Evolutionary conservation across 768 basidiomycete species (phyloP).

Genomic region (Lentinula raphanica): DNA sequence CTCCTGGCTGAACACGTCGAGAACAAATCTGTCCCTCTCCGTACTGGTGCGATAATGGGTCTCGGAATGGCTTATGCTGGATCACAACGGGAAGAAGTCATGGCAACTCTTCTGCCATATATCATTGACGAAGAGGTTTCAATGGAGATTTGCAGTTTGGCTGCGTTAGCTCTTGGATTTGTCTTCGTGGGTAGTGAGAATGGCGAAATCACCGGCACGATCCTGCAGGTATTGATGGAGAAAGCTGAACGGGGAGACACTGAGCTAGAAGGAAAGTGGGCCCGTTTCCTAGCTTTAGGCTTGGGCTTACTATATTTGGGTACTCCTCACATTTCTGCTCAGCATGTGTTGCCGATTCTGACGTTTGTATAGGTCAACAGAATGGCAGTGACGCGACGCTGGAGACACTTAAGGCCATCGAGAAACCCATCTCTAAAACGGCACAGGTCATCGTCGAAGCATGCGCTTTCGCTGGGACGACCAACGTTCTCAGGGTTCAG

Average conservation of each 20-base stretch:
- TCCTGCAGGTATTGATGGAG: constrained; percentile 91
- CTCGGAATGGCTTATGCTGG: constrained; percentile 93
- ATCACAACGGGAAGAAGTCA: constrained; percentile 84
- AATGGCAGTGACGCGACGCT: constrained; percentile 92
- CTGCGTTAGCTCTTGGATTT: constrained; percentile 88
- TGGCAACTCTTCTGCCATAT: constrained; percentile 70
- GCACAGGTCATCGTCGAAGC: constrained; percentile 90
- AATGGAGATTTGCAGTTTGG: constrained; percentile 85
- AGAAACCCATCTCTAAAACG: constrained; percentile 86
- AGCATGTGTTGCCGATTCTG: background rate
- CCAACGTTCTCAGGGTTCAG: constrained; percentile 92
- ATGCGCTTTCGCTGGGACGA: constrained; percentile 91
- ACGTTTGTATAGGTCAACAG: constrained; percentile 61
- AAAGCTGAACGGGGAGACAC: constrained; percentile 56
- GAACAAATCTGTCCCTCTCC: constrained; percentile 78
- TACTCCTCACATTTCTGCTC: constrained; percentile 26
- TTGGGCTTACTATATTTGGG: constrained; percentile 89
- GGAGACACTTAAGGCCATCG: constrained; percentile 88
- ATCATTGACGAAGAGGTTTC: constrained; percentile 76
- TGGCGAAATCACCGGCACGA: constrained; percentile 84
- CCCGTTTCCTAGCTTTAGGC: constrained; percentile 83
- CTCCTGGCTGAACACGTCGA: constrained; percentile 87
- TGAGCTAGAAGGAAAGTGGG: constrained; percentile 89
- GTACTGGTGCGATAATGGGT: constrained; percentile 86
- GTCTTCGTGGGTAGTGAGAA: constrained; percentile 94